Evolutionary conservation across 78 protist species (phyloP), one percentile per base, ranked within the genome.

Genomic region (Dictyostelium firmibasis): DNA sequence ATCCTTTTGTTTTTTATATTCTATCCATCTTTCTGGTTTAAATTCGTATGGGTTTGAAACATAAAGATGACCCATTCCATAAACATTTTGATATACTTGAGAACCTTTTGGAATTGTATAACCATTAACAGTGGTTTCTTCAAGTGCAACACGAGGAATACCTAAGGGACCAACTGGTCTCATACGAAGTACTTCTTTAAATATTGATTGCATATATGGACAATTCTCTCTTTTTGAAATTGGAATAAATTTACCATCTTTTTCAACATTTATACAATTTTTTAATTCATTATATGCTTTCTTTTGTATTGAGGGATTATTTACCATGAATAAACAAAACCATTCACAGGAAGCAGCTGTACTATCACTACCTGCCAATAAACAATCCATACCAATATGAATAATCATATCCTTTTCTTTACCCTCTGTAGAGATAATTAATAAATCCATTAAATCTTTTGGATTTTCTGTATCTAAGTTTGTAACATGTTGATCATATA

Each of bases 11-110:
- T 81, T 25, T 33, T 27, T 29, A 57, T 57, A 57, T 81, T 81
- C 64, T 2, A 81, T 57, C 57, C 36, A 81, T 87, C 93, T 87
- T 27, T 87, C 93, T 35, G 93, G 93, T 33, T 29, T 77, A 47
- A 87, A 87, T 78, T 35, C 18, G 29, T 76, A 16, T 13, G 85
- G 85, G 25, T 87, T 13, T 7, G 79, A n/a, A 1, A 20, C 62
- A 77, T 11, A 77, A 5, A 76, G 23, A 11, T 87, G 64, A 27
- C 47, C 69, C 41, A 87, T 23, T 60, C 47, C 93, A 78, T 62
- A 57, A 38, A 87, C 38, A 43, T 87, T 87, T 20, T 31, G 50
- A 11, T 25, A 60, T 0, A 87, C 14, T 29, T 57, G 82, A 33
- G 82, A 72, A 11, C 70, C 85, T 25, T 50, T 62, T 33, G 93